Percentiles rank a stretch among this genome's conserved stretches.
phyloP scores from a whole-genome alignment of 495 filamentous ascomycete genomes.

The Trichocladium antarcticum region DNA sequence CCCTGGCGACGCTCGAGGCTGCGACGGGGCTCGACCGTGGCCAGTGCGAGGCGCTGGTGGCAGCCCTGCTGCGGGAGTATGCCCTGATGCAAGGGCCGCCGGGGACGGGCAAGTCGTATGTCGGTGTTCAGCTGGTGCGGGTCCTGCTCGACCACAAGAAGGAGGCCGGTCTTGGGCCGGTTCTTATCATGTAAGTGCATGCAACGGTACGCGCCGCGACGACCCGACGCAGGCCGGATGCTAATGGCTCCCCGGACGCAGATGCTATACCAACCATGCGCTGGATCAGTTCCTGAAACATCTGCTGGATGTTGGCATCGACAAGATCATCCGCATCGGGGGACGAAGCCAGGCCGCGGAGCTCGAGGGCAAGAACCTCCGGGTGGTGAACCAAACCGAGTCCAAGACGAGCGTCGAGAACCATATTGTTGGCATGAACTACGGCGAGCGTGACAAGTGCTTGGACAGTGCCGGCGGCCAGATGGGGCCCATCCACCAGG shows the following conservation, averaged over 20 bases:
- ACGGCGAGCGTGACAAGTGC: background rate
- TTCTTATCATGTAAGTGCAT: slow-evolving; percentile 42
- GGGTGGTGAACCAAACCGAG: slow-evolving; percentile 20
- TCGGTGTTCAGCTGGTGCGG: slow-evolving; percentile 46
- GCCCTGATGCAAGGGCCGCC: slow-evolving; percentile 72
- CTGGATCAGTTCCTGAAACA: slow-evolving; percentile 64
- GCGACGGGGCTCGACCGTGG: slow-evolving; percentile 9
- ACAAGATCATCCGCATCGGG: slow-evolving; percentile 59
- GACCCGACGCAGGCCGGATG: no score
- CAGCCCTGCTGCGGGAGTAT: slow-evolving; percentile 44
- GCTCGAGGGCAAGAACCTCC: slow-evolving; percentile 40
- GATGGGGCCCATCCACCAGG: background rate
- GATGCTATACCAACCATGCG: slow-evolving; percentile 63
- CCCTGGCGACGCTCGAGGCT: background rate
- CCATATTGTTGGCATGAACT: background rate
- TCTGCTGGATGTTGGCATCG: slow-evolving; percentile 42
- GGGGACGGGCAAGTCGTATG: slow-evolving; percentile 66
- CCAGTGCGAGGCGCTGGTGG: slow-evolving; percentile 47
- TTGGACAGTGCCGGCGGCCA: background rate
- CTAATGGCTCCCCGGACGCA: background rate
- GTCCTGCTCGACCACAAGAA: slow-evolving; percentile 49
- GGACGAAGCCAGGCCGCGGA: slow-evolving; percentile 51
- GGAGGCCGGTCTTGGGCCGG: slow-evolving; percentile 45
- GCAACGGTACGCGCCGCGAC: no score
- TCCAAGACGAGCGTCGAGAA: slow-evolving; percentile 28